A percentile compares a stretch with the other conserved stretches of the same genome.
Conservation (phyloP, 2,329 filamentous ascomycete genomes). For the Gnomoniopsis smithogilvyi region DNA sequence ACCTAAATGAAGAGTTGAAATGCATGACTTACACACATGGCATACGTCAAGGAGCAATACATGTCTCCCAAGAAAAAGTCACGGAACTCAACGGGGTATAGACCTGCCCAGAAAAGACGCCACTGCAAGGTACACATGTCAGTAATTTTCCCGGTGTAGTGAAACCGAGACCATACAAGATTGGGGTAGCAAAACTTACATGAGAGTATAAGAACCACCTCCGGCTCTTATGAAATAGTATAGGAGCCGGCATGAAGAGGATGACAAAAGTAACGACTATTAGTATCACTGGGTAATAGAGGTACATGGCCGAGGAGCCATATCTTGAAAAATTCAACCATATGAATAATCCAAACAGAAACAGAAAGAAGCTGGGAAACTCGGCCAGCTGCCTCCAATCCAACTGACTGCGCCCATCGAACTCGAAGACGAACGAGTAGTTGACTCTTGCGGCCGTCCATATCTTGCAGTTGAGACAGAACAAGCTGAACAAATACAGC, state of each 20-base stretch:
- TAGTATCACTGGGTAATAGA: conserved; percentile 84
- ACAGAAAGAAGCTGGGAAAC: conserved; percentile 80
- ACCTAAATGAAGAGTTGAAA: accelerated
- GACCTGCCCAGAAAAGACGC: conserved; percentile 77
- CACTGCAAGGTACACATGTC: conserved; percentile 53
- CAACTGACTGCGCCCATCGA: conserved; percentile 79
- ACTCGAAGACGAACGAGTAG: conserved; percentile 95
- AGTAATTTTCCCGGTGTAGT: background rate
- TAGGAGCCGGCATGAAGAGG: conserved; percentile 71
- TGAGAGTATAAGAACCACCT: conserved; percentile 89
- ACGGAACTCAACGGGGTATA: conserved; percentile 93
- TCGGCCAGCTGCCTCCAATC: conserved; percentile 88
- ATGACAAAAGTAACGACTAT: conserved; percentile 65
- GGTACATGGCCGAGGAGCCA: conserved; percentile 64
- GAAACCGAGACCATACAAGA: background rate
- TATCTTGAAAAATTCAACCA: conserved; percentile 84
- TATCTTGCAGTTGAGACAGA: conserved; percentile 78
- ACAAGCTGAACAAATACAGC: conserved; percentile 76
- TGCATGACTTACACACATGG: conserved; percentile 66
- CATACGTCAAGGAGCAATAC: conserved; percentile 93
- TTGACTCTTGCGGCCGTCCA: conserved; percentile 89
- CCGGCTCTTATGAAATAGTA: conserved; percentile 73
- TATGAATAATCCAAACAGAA: conserved; percentile 74
- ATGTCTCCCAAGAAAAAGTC: conserved; percentile 98
- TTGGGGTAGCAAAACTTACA: conserved; percentile 47